Evolutionary conservation across 768 basidiomycete species (phyloP).

Genomic region (Brasilioporus rufonigricans): DNA sequence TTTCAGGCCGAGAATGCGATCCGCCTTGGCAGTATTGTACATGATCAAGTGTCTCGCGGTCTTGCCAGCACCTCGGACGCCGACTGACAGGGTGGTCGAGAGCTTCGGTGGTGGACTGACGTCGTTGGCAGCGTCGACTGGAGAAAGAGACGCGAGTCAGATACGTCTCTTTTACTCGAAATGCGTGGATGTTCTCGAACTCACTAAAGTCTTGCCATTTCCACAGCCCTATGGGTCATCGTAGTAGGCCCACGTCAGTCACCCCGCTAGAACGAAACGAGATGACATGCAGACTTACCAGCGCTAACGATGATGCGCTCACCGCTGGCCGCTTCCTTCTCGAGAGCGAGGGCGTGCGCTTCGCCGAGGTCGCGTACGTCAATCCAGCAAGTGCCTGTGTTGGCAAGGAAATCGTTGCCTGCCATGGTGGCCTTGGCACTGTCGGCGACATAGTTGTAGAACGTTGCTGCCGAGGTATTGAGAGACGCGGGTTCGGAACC

Average conservation of each 20-base stretch:
- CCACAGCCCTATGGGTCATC: conserved; percentile 22
- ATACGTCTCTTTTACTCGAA: background rate
- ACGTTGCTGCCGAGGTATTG: conserved; percentile 37
- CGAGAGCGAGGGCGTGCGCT: conserved; percentile 53
- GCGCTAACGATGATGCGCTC: conserved; percentile 54
- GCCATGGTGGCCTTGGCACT: conserved; percentile 16
- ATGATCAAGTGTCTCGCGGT: conserved; percentile 19
- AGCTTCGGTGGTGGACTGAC: conserved; percentile 32
- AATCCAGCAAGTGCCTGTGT: conserved; percentile 36
- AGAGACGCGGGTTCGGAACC: conserved; percentile 29
- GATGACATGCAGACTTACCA: conserved; percentile 18
- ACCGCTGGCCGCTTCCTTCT: conserved; percentile 49
- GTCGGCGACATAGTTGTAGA: conserved; percentile 35
- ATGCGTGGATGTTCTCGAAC: conserved; percentile 1
- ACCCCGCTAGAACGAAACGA: background rate
- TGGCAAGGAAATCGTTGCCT: conserved; percentile 25
- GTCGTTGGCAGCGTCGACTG: conserved; percentile 39
- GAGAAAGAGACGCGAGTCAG: background rate
- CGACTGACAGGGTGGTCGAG: no score
- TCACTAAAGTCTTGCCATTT: conserved; percentile 34
- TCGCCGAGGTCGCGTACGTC: conserved; percentile 57
- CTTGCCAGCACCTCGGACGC: no score
- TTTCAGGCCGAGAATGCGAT: no score
- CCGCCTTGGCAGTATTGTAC: no score
- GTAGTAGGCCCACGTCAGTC: no score